Conservation (phyloP, 2,329 filamentous ascomycete genomes). For the Nemania sp. region DNA sequence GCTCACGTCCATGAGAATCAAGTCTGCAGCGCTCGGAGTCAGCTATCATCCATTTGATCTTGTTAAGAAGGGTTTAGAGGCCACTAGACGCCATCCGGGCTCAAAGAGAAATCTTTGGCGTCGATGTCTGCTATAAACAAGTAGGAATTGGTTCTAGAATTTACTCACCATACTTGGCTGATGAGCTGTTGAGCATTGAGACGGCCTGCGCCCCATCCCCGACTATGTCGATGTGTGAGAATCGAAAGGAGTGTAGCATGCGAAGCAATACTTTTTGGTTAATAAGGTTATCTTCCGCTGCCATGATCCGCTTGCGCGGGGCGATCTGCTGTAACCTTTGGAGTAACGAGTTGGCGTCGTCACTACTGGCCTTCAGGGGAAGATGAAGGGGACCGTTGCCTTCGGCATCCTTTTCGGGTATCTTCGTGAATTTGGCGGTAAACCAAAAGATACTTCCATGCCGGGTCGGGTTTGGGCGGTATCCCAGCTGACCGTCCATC, state of each 20-base stretch:
- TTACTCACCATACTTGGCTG: background rate
- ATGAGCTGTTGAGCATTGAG: background rate
- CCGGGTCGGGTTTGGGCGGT: constrained; percentile 6
- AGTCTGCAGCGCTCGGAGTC: background rate
- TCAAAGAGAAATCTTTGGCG: no score
- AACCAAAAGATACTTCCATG: constrained; percentile 18
- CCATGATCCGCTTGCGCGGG: constrained; percentile 10
- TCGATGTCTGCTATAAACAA: no score
- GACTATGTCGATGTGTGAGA: constrained; percentile 13
- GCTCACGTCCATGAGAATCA: constrained; percentile 18
- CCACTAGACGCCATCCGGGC: no score
- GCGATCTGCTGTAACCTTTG: constrained; percentile 3
- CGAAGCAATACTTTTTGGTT: constrained; percentile 20
- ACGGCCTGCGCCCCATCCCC: constrained; percentile 16
- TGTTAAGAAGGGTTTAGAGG: no score
- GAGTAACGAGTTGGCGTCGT: background rate
- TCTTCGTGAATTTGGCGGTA: constrained; percentile 16
- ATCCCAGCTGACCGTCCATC: constrained; percentile 16
- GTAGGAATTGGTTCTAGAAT: no score
- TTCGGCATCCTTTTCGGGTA: background rate
- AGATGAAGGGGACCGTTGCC: background rate
- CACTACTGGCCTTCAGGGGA: background rate
- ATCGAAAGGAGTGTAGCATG: constrained; percentile 9
- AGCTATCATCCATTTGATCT: no score
- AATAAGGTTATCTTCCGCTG: constrained; percentile 17